Conservation (phyloP, 73 alveolate genomes). For the Uronychia setigera region DNA sequence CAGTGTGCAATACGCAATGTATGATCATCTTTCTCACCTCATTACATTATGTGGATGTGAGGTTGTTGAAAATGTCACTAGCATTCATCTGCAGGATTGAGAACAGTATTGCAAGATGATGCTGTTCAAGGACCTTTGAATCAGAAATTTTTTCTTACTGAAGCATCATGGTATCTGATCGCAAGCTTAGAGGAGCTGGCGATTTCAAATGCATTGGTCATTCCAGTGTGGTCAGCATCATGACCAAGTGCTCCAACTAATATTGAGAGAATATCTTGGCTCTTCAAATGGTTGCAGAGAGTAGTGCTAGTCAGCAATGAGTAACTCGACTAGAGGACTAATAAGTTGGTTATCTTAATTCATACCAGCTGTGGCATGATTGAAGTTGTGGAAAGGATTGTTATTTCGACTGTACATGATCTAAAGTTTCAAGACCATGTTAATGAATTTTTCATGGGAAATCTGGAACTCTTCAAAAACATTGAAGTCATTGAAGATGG, state of each 20-base stretch:
- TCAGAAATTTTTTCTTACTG: conserved; percentile 6
- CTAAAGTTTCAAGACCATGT: neutral
- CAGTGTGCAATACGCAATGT: too few relatives aligned
- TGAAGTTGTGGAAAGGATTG: neutral
- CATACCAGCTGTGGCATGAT: neutral
- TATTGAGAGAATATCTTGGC: neutral
- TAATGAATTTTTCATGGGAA: neutral
- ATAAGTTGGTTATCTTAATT: neutral
- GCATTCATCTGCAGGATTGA: neutral
- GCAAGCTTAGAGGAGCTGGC: conserved; percentile 59
- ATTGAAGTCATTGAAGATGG: neutral
- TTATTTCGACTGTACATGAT: neutral
- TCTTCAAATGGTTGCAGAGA: neutral
- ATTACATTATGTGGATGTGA: too few relatives aligned
- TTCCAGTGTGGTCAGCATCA: conserved; percentile 60
- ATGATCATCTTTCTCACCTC: too few relatives aligned
- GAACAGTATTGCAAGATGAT: conserved; percentile 47
- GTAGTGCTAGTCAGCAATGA: neutral
- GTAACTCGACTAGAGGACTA: neutral
- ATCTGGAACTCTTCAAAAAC: neutral
- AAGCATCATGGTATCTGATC: conserved; percentile 48
- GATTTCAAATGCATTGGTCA: conserved; percentile 59
- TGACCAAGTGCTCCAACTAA: conserved; percentile 20
- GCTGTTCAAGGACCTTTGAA: conserved; percentile 26
- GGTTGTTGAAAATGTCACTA: too few relatives aligned